These are phyloP conservation scores for Rickenella mellea DNA, from an alignment of 768 basidiomycete genomes.

Conservation along the genomic window DNA sequence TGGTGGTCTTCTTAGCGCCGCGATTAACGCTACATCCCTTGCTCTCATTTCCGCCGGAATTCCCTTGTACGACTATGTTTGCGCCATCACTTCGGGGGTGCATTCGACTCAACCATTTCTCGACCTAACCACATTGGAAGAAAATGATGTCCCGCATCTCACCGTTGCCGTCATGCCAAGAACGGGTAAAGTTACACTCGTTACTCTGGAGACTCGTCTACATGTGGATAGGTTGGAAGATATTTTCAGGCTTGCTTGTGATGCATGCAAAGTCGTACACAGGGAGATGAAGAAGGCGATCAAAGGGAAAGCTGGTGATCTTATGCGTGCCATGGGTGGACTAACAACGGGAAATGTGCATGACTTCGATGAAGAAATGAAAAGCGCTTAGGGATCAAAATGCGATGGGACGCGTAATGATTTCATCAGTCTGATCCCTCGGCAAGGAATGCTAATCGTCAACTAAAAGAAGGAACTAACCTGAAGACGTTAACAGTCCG, in stretches of 20 bases:
- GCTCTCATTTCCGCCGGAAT: constrained; percentile 88
- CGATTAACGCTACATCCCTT: constrained; percentile 91
- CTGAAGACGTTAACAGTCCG: no score
- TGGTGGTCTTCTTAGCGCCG: constrained; percentile 82
- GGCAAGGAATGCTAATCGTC: no score
- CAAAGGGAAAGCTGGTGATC: constrained; percentile 44
- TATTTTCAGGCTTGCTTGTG: constrained; percentile 68
- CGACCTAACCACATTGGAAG: constrained; percentile 84
- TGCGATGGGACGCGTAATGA: no score
- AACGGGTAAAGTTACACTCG: constrained; percentile 75
- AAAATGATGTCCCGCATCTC: constrained; percentile 80
- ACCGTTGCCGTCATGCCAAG: constrained; percentile 88
- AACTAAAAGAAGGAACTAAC: no score
- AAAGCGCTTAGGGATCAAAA: no score
- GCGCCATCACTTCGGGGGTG: constrained; percentile 81
- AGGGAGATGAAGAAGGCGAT: constrained; percentile 76
- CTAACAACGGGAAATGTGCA: no score
- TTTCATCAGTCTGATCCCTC: no score
- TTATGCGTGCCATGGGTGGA: constrained; percentile 58
- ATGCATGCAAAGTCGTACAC: constrained; percentile 71
- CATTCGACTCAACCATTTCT: constrained; percentile 74
- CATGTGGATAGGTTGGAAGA: constrained; percentile 91
- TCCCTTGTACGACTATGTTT: constrained; percentile 83
- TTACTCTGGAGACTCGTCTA: constrained; percentile 90
- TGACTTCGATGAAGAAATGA: no score